Conservation (phyloP, 2,329 filamentous ascomycete genomes). For the Teratosphaeria zuluensis region DNA sequence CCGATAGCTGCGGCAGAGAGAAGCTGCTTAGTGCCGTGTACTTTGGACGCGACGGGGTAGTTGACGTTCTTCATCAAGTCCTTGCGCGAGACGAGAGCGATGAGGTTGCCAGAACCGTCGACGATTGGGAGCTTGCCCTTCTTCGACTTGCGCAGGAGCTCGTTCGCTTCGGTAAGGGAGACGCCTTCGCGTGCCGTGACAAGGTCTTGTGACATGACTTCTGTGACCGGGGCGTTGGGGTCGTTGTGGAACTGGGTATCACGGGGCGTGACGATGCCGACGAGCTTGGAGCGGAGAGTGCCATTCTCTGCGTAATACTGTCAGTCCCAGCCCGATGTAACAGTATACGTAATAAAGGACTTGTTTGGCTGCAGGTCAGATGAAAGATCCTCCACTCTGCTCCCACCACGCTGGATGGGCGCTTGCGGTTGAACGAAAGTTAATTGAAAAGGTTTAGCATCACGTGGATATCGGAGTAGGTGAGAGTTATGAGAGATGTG, state of each 20-base stretch:
- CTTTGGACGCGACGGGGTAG: conserved; percentile 92
- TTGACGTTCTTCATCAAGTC: conserved; percentile 98
- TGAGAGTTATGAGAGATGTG: conserved; percentile 28
- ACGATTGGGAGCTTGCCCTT: conserved; percentile 62
- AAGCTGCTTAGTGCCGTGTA: conserved; percentile 93
- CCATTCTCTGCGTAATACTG: conserved; percentile 59
- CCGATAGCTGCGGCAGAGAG: conserved; percentile 93
- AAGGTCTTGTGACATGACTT: conserved; percentile 92
- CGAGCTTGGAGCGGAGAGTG: conserved; percentile 85
- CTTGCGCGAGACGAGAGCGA: conserved; percentile 86
- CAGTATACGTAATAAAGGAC: neutral
- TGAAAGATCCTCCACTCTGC: conserved; percentile 23
- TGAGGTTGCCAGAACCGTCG: conserved; percentile 37
- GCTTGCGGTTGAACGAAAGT: conserved; percentile 99
- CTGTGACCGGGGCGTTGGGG: conserved; percentile 60
- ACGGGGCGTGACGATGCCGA: conserved; percentile 95
- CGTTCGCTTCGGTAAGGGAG: conserved; percentile 79
- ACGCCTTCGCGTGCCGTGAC: conserved; percentile 79
- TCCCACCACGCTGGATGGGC: conserved; percentile 33
- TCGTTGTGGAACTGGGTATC: conserved; percentile 95
- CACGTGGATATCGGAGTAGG: conserved; percentile 31
- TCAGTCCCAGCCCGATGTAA: conserved; percentile 1
- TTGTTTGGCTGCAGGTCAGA: conserved; percentile 15
- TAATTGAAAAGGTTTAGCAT: conserved; percentile 73
- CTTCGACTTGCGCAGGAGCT: conserved; percentile 86